phyloP scores from a whole-genome alignment of 2,329 filamentous ascomycete species.

The Hypoxylon sp. region DNA sequence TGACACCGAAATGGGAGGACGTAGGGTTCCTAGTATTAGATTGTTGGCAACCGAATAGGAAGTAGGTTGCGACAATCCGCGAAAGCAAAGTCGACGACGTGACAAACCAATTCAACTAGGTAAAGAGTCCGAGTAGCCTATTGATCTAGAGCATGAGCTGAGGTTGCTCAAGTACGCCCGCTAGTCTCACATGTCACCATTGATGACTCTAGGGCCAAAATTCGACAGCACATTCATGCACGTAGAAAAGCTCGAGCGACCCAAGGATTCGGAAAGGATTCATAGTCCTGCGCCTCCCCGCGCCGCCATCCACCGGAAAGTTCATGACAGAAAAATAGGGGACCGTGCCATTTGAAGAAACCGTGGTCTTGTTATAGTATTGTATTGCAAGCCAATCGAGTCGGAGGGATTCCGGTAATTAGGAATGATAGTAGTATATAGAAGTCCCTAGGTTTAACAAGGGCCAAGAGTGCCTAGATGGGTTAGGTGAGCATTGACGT shows the following conservation, averaged over 20 bases:
- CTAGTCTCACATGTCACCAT: not conserved
- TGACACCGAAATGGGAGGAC: not conserved
- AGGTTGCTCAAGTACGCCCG: not conserved
- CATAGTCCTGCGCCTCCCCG: conserved; percentile 2
- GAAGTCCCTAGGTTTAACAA: conserved; percentile 13
- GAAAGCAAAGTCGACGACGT: conserved; percentile 3
- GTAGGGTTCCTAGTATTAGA: not conserved
- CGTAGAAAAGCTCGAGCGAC: conserved; percentile 5
- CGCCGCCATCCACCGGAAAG: conserved; percentile 11
- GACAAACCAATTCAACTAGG: not conserved
- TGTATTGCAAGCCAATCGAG: conserved; percentile 11
- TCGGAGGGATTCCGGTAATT: conserved; percentile 12
- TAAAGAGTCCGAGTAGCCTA: conserved; percentile 2
- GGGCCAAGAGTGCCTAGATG: conserved; percentile 16
- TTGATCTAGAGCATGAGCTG: not conserved
- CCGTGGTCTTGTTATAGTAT: conserved; percentile 22
- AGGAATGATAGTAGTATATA: not conserved
- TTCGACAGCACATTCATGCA: conserved; percentile 11
- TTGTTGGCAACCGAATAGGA: not conserved
- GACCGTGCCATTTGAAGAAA: conserved; percentile 14
- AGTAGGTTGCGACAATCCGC: not conserved
- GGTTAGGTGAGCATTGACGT: conserved; percentile 32
- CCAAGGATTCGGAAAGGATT: conserved; percentile 18
- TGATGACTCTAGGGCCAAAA: not conserved
- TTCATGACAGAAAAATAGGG: not conserved